These are phyloP conservation scores for Chytridium lagenaria DNA, from an alignment of 371 early-diverging fungal species.

Conservation along the genomic window DNA sequence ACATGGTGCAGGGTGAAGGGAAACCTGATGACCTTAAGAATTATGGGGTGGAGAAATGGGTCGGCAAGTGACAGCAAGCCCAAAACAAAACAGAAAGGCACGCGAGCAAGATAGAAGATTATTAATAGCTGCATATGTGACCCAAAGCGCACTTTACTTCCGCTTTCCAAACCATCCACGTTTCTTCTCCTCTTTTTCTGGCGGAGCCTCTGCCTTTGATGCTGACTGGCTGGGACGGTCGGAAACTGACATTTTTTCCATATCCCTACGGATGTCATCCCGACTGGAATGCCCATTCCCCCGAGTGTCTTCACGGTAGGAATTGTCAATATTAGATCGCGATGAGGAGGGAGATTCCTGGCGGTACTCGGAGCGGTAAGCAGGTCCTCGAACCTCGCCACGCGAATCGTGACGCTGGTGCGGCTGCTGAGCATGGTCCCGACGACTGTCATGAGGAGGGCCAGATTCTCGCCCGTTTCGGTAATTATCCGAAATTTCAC, in stretches of 20 bases:
- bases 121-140: too few relatives aligned
- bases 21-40: too few relatives aligned
- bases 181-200: conserved; percentile 12
- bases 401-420: background rate
- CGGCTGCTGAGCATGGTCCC: background rate
- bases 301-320: background rate
- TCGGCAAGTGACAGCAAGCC: too few relatives aligned
- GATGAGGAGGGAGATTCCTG: background rate
- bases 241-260: conserved; percentile 7
- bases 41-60: too few relatives aligned
- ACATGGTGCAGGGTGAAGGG: too few relatives aligned
- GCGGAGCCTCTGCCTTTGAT: background rate
- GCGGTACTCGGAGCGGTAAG: background rate
- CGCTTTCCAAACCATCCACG: conserved; percentile 6
- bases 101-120: too few relatives aligned
- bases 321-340: background rate
- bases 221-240: background rate
- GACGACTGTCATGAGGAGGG: background rate
- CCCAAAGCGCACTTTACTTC: too few relatives aligned
- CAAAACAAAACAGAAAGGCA: too few relatives aligned
- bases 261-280: background rate
- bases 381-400: background rate
- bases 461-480: background rate
- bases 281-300: background rate
- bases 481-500: background rate